phyloP scores from a whole-genome alignment of 1,284 basidiomycete genomes.

The Baeospora myosura region DNA sequence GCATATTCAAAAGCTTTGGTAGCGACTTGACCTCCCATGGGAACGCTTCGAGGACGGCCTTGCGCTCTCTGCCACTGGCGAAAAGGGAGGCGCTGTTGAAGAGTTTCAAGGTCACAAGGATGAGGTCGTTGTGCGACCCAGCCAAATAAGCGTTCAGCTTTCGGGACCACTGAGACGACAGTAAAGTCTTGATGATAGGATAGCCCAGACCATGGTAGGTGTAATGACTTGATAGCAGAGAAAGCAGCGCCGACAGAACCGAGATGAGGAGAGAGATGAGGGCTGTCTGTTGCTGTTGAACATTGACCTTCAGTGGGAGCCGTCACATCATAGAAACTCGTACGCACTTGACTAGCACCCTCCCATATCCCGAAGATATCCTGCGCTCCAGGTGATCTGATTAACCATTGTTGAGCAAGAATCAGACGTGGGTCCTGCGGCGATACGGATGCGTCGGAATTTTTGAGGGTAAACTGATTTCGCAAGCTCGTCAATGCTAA shows the following conservation, averaged over 20 bases:
- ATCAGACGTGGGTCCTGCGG: conserved; percentile 52
- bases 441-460: conserved; percentile 33
- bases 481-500: conserved; percentile 39
- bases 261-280: conserved; percentile 41
- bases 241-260: conserved; percentile 48
- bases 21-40: conserved; percentile 74
- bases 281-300: conserved; percentile 38
- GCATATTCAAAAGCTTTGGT: conserved; percentile 61
- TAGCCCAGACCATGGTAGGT: conserved; percentile 53
- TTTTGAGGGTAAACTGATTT: conserved; percentile 48
- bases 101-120: conserved; percentile 58
- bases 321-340: conserved; percentile 1
- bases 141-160: conserved; percentile 53
- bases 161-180: conserved; percentile 46
- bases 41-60: conserved; percentile 53
- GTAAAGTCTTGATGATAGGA: conserved; percentile 50
- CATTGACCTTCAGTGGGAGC: not conserved
- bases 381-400: conserved; percentile 42
- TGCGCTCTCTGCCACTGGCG: conserved; percentile 56
- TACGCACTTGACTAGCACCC: conserved; percentile 36
- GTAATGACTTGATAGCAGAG: conserved; percentile 57
- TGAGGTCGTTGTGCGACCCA: conserved; percentile 53
- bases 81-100: conserved; percentile 54
- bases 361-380: conserved; percentile 64
- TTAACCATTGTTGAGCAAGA: conserved; percentile 56